These are phyloP conservation scores for Sordaria brevicollis DNA, from an alignment of 495 filamentous ascomycete species.

Conservation along the genomic window DNA sequence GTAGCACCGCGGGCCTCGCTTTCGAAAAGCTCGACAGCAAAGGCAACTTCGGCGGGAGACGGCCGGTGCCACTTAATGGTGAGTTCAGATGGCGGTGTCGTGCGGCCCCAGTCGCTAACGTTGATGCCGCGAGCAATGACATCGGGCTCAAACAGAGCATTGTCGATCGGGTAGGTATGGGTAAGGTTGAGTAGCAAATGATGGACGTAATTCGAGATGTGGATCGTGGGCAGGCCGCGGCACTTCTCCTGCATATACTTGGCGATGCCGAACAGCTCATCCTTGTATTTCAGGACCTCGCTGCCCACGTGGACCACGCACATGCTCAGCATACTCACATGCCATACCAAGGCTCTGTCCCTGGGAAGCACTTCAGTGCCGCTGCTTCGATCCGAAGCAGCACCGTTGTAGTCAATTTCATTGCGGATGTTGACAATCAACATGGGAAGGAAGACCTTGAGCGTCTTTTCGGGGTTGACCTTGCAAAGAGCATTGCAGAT, in stretches of 20 bases:
- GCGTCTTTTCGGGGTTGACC: conserved; percentile 80
- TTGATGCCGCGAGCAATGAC: conserved; percentile 41
- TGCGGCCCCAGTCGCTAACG: conserved; percentile 69
- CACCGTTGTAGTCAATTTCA: conserved; percentile 96
- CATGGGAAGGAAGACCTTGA: conserved; percentile 83
- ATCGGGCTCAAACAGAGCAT: conserved; percentile 68
- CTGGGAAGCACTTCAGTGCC: conserved; percentile 88
- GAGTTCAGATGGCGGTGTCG: conserved; percentile 57
- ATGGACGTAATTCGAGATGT: conserved; percentile 95
- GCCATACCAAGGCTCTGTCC: conserved; percentile 90
- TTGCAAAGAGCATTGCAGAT: conserved; percentile 95
- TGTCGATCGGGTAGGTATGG: conserved; percentile 84
- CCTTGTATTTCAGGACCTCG: conserved; percentile 75
- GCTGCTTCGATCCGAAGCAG: conserved; percentile 85
- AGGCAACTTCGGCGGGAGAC: conserved; percentile 64
- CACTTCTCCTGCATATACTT: conserved; percentile 93
- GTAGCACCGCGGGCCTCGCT: conserved; percentile 54
- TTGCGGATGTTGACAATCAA: conserved; percentile 84
- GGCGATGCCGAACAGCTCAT: conserved; percentile 84
- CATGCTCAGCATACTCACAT: conserved; percentile 97
- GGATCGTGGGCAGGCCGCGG: conserved; percentile 83
- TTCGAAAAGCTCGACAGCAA: conserved; percentile 80
- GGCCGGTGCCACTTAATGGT: conserved; percentile 89
- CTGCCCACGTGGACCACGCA: conserved; percentile 92
- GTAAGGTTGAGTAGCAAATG: conserved; percentile 97